These are phyloP conservation scores for Solanum hybrid DNA, from an alignment of 305 asterid genomes.

Conservation along the genomic window DNA sequence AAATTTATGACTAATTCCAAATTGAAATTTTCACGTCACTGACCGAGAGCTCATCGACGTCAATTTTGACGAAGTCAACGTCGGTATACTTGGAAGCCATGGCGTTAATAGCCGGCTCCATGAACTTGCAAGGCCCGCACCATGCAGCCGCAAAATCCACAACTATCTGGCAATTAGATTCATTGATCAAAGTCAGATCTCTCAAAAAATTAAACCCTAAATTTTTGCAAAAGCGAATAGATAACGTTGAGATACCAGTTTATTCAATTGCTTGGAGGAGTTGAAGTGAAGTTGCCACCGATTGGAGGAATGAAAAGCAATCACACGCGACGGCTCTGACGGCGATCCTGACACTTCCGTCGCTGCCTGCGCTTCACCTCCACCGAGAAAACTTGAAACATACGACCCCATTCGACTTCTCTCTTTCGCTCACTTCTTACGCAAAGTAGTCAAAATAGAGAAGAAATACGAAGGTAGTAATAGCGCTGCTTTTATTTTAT, in stretches of 20 bases:
- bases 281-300: conserved; percentile 73
- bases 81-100: conserved; percentile 52
- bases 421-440: not conserved
- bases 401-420: conserved; percentile 31
- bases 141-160: conserved; percentile 86
- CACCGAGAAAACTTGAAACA: conserved; percentile 29
- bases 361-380: conserved; percentile 20
- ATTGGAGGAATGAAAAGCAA: conserved; percentile 53
- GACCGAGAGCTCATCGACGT: conserved; percentile 76
- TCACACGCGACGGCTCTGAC: conserved; percentile 56
- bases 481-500: not conserved
- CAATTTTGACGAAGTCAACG: conserved; percentile 76
- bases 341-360: conserved; percentile 24
- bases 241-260: conserved; percentile 38
- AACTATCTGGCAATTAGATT: conserved; percentile 39
- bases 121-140: conserved; percentile 93
- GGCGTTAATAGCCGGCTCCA: conserved; percentile 53
- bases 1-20: not conserved
- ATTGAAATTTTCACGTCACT: conserved; percentile 4
- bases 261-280: conserved; percentile 51
- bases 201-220: not conserved
- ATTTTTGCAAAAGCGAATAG: not conserved
- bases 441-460: not conserved
- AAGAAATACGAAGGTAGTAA: not conserved
- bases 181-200: not conserved